Evolutionary conservation across 2,329 filamentous ascomycete genomes (phyloP).

Genomic region (Cladophialophora immunda): DNA sequence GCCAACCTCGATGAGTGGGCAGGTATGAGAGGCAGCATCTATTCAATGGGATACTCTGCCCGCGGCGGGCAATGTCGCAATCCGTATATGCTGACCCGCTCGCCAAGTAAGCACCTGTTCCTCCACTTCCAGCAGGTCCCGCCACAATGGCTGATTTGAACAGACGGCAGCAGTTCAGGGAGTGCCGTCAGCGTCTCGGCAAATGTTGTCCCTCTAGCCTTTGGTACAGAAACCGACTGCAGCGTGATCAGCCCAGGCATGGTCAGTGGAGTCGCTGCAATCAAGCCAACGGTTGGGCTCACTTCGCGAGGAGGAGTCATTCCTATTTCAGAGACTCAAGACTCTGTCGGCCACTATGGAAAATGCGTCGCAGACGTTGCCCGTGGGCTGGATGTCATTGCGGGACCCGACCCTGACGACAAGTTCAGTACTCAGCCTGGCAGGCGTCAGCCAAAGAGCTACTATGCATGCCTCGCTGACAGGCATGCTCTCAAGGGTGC

Average conservation of each 20-base stretch:
- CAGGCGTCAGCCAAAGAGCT: slow-evolving; percentile 32
- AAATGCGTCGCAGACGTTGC: slow-evolving; percentile 41
- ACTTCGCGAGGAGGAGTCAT: slow-evolving; percentile 45
- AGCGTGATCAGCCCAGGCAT: slow-evolving; percentile 46
- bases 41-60: slow-evolving; percentile 70
- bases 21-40: slow-evolving; percentile 36
- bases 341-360: slow-evolving; percentile 42
- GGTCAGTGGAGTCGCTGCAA: slow-evolving; percentile 46
- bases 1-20: slow-evolving; percentile 45
- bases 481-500: slow-evolving; percentile 36
- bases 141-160: neutral
- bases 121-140: neutral
- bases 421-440: slow-evolving; percentile 30
- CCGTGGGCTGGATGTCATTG: slow-evolving; percentile 33
- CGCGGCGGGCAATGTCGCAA: slow-evolving; percentile 71
- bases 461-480: slow-evolving; percentile 30
- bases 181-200: slow-evolving; percentile 47
- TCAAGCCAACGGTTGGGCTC: slow-evolving; percentile 48
- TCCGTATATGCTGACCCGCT: slow-evolving; percentile 62
- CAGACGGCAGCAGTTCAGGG: slow-evolving; percentile 42
- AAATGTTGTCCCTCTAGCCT: slow-evolving; percentile 45
- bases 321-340: slow-evolving; percentile 43
- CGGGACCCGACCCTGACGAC: slow-evolving; percentile 34
- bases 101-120: slow-evolving; percentile 25
- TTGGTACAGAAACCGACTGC: slow-evolving; percentile 49